Evolutionary conservation across 768 basidiomycete species (phyloP).

Genomic region (Termitomyces sp.): DNA sequence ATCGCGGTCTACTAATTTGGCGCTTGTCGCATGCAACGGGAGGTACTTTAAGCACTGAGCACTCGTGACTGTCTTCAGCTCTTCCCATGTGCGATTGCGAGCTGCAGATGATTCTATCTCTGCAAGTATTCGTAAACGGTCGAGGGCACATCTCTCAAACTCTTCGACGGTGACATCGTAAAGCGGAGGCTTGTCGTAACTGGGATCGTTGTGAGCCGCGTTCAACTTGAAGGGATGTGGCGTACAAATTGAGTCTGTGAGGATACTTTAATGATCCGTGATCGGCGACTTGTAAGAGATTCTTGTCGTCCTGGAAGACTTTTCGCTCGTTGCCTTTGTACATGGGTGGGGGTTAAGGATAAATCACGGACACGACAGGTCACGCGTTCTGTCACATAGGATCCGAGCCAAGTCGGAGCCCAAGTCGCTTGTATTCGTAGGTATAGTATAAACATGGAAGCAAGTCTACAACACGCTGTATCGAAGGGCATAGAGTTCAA

Average conservation of each 20-base stretch:
- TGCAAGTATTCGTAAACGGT: slow-evolving; percentile 80
- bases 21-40: slow-evolving; percentile 57
- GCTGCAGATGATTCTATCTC: slow-evolving; percentile 89
- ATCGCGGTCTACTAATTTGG: slow-evolving; percentile 40
- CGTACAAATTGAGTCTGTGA: slow-evolving; percentile 76
- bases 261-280: slow-evolving; percentile 46
- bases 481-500: slow-evolving; percentile 1
- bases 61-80: slow-evolving; percentile 58
- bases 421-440: neutral
- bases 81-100: slow-evolving; percentile 78
- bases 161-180: slow-evolving; percentile 93
- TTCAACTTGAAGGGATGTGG: slow-evolving; percentile 7
- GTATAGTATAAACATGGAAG: slow-evolving; percentile 3
- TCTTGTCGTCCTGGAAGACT: slow-evolving; percentile 14
- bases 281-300: slow-evolving; percentile 20
- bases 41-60: slow-evolving; percentile 72
- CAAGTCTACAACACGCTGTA: slow-evolving; percentile 4
- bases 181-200: slow-evolving; percentile 82
- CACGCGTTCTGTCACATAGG: slow-evolving; percentile 12
- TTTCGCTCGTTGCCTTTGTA: slow-evolving; percentile 29
- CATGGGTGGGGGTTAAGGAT: slow-evolving; percentile 19
- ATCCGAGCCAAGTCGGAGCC: neutral
- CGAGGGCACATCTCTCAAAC: slow-evolving; percentile 87
- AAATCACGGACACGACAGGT: slow-evolving; percentile 18
- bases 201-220: slow-evolving; percentile 23